Conservation (phyloP, 1,284 basidiomycete species). For the Puccinia horiana region DNA sequence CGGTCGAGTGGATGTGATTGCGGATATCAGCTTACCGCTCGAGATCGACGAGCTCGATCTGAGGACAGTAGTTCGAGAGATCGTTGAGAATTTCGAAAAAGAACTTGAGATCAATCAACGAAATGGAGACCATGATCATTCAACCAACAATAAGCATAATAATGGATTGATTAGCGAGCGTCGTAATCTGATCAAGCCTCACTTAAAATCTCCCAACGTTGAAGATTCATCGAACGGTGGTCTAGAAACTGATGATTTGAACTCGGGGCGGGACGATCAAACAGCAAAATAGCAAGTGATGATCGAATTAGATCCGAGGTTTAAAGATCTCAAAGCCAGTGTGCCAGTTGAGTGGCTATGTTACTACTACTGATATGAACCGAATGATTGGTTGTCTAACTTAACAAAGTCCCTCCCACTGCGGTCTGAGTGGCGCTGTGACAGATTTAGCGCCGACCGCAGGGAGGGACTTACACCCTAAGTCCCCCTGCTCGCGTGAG, state of each 20-base stretch:
- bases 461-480: no score
- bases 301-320: constrained; percentile 90
- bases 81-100: constrained; percentile 75
- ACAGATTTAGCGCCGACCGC: no score
- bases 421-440: no score
- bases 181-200: constrained; percentile 45
- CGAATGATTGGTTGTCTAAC: not conserved
- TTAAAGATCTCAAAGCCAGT: constrained; percentile 92
- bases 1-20: constrained; percentile 92
- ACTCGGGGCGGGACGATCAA: constrained; percentile 49
- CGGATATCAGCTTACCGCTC: constrained; percentile 95
- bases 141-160: no score
- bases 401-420: no score
- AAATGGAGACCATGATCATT: constrained; percentile 7
- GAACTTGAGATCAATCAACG: constrained; percentile 42
- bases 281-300: constrained; percentile 54
- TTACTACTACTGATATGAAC: not conserved
- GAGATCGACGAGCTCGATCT: constrained; percentile 75
- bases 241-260: constrained; percentile 50
- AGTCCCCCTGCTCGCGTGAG: no score
- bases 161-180: constrained; percentile 50
- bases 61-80: constrained; percentile 78
- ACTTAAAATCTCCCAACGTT: constrained; percentile 17
- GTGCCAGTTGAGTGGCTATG: constrained; percentile 71
- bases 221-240: constrained; percentile 56